A percentile compares a stretch with the other conserved stretches of the same genome.
phyloP scores from a whole-genome alignment of 148 eudicot genomes.

The Camellia granthamiana region DNA sequence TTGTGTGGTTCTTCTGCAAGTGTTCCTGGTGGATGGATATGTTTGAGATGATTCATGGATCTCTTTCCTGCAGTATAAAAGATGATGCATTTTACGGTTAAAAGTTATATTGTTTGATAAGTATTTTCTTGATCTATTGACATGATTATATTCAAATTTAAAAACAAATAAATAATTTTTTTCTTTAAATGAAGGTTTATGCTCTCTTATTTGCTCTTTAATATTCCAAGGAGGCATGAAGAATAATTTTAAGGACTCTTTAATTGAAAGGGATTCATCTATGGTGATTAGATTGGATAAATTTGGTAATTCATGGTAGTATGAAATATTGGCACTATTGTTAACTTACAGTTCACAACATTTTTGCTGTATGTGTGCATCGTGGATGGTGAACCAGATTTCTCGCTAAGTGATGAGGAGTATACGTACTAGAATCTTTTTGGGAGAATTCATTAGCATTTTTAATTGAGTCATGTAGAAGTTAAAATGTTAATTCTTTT shows the following conservation, averaged over 20 bases:
- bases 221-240: not conserved
- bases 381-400: not conserved
- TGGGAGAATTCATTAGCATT: slow-evolving; percentile 1
- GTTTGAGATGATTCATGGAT: not conserved
- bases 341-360: not conserved
- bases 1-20: not conserved
- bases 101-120: not conserved
- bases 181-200: too few species aligned
- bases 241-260: not conserved
- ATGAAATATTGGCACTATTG: not conserved
- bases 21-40: not conserved
- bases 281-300: not conserved
- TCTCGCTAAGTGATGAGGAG: not conserved
- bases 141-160: too few species aligned
- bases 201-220: not conserved
- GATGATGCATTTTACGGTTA: not conserved
- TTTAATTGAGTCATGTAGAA: not conserved
- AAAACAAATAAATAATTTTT: too few species aligned
- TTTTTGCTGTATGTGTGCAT: not conserved
- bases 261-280: not conserved
- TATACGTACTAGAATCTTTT: not conserved
- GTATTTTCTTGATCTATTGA: too few species aligned
- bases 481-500: not conserved
- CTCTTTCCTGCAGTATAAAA: not conserved
- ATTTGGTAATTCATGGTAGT: not conserved